These are phyloP conservation scores for Suhomyces atakaporum DNA, from an alignment of 1,139 yeast genomes.

Conservation along the genomic window DNA sequence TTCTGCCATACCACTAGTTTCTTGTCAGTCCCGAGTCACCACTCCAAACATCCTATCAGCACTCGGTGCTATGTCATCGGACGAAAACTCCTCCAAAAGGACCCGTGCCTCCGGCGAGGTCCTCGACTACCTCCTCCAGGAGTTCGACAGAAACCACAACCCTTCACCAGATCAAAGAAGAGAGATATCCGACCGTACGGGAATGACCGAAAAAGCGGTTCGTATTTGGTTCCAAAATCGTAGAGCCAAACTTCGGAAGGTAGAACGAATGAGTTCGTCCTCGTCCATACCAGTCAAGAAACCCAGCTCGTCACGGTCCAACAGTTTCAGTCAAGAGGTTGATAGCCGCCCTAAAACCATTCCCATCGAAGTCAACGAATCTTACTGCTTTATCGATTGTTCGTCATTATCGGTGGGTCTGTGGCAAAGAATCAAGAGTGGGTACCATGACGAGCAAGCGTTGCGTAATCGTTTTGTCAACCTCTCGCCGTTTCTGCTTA, in stretches of 20 bases:
- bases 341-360: slow-evolving; percentile 18
- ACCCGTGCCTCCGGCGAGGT: slow-evolving; percentile 85
- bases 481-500: slow-evolving; percentile 65
- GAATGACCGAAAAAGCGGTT: slow-evolving; percentile 89
- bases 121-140: slow-evolving; percentile 64
- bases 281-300: slow-evolving; percentile 9
- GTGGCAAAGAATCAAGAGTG: slow-evolving; percentile 77
- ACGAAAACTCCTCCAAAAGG: slow-evolving; percentile 38
- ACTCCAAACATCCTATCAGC: background rate
- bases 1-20: background rate
- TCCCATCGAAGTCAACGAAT: slow-evolving; percentile 62
- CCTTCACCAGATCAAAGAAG: slow-evolving; percentile 70
- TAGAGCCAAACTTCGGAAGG: slow-evolving; percentile 68
- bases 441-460: slow-evolving; percentile 46
- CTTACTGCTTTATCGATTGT: slow-evolving; percentile 68
- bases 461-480: slow-evolving; percentile 53
- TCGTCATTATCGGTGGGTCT: slow-evolving; percentile 69
- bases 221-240: slow-evolving; percentile 95
- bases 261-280: slow-evolving; percentile 45
- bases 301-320: slow-evolving; percentile 7
- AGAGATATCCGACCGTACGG: slow-evolving; percentile 70
- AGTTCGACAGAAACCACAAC: slow-evolving; percentile 71
- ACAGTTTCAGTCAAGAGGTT: slow-evolving; percentile 13
- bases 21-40: no score
- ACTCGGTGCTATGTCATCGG: slow-evolving; percentile 15